Base-by-base conservation (phyloP, 495 filamentous ascomycete species). In the Trichoderma gamsii region DNA sequence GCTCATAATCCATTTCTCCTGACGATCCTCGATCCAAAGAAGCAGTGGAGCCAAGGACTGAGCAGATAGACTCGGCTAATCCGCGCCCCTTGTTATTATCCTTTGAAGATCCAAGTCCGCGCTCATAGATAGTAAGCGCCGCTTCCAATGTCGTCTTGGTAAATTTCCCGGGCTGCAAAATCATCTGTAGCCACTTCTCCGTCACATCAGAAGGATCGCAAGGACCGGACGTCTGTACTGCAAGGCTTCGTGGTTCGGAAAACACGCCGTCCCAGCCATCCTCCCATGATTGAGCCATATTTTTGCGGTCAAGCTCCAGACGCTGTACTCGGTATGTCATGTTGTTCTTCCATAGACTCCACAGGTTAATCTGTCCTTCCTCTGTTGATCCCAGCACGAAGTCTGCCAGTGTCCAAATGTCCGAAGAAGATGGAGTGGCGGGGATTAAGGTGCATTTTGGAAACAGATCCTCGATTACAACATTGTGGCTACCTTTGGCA, bases 321-420 rank as follows among this genome's bases (percentile, higher is more conserved):
- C 76, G 77, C 76, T 93, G 90, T 49, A 96, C 81, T 68, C 89
- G 82, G 76, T 93, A 87, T 69, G 89, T 83, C 71, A 89, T 85
- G 74, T 95, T 89, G 77, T 90, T 88, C 79, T 93, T 89, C 92
- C 92, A 94, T 52, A 95, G 78, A 15, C 93, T 84, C 95, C 95
- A 99, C 63, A 84, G 67, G 73, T 92, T 86, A 69, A 88, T 85
- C 21, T 76, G 75, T 15, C 73, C 68, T 7, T 71, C 67, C 75
- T 79, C 71, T 71, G 85, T 72, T 77, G 75, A 68, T 4, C 75
- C 66, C 35, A 96, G 76, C 68, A 87, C 84, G 76, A 97, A 98
- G 71, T 96, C 92, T 15, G 90, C 89, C 69, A 96, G 81, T 68
- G 85, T 95, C 96, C 89, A 99, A 69, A 91, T 87, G 72, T 92